Conservation (phyloP, 2,329 filamentous ascomycete species). For the Ophiostoma perfectum region DNA sequence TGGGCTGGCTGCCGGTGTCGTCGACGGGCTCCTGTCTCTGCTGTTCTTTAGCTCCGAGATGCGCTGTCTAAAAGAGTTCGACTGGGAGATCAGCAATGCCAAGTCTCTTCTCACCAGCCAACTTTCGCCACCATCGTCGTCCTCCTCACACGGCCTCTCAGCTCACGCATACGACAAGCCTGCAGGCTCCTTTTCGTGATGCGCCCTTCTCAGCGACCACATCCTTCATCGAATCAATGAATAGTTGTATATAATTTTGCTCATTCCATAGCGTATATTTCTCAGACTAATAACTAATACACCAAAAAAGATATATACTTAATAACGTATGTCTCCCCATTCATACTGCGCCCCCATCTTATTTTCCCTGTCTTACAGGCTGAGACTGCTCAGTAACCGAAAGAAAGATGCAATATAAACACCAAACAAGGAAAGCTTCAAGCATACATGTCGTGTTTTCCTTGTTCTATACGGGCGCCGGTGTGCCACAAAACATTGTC, state of each 20-base stretch:
- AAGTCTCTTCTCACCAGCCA: slow-evolving; percentile 38
- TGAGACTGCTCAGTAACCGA: no score
- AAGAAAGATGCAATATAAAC: no score
- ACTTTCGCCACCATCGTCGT: background rate
- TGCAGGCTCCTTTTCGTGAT: background rate
- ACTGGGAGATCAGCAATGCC: slow-evolving; percentile 81
- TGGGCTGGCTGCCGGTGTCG: slow-evolving; percentile 65
- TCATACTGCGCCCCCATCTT: background rate
- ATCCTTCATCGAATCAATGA: background rate
- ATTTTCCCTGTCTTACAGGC: no score
- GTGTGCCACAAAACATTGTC: no score
- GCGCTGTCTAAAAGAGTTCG: slow-evolving; percentile 78
- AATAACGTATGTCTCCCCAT: background rate
- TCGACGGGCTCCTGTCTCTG: slow-evolving; percentile 81
- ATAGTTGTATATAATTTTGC: background rate
- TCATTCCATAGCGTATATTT: background rate
- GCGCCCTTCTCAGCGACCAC: background rate
- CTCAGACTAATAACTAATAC: slow-evolving; percentile 11
- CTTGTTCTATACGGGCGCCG: no score
- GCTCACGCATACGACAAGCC: slow-evolving; percentile 7
- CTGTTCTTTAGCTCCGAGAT: slow-evolving; percentile 84
- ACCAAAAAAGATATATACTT: background rate
- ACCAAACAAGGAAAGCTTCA: no score
- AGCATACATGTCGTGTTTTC: no score
- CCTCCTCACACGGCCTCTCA: background rate